Percentiles rank a stretch among this genome's conserved stretches.
These are phyloP conservation scores for Fomitopsis schrenkii DNA, from an alignment of 1,284 basidiomycete genomes.

Conservation along the genomic window DNA sequence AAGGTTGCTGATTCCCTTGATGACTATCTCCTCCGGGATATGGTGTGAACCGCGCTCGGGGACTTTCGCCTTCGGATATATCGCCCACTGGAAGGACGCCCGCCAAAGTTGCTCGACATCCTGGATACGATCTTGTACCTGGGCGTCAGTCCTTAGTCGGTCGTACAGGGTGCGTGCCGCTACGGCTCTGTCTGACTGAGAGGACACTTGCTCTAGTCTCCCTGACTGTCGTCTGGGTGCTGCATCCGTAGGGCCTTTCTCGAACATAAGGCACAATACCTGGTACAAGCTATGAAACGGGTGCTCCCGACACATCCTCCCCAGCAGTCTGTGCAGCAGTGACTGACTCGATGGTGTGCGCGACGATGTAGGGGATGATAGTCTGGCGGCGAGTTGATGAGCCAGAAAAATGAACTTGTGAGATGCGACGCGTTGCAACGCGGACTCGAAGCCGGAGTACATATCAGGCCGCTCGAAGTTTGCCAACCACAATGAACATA, in stretches of 20 bases:
- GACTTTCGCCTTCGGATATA: conserved; percentile 44
- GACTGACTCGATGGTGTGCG: conserved; percentile 48
- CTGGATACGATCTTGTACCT: conserved; percentile 38
- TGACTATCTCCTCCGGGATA: conserved; percentile 39
- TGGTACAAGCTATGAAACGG: conserved; percentile 95
- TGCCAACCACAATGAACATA: conserved; percentile 91
- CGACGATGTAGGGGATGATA: conserved; percentile 42
- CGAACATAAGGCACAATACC: conserved; percentile 62
- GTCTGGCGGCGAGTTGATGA: conserved; percentile 88
- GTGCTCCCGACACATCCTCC: conserved; percentile 84
- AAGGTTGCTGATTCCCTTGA: conserved; percentile 51
- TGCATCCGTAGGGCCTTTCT: conserved; percentile 11
- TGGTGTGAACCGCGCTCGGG: conserved; percentile 19
- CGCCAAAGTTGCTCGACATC: conserved; percentile 67
- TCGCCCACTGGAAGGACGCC: conserved; percentile 83
- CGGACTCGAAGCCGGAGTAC: conserved; percentile 45
- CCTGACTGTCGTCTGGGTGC: conserved; percentile 36
- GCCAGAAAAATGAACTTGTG: conserved; percentile 88
- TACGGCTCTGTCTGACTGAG: conserved; percentile 52
- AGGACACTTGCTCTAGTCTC: conserved; percentile 33
- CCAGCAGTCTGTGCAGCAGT: conserved; percentile 62
- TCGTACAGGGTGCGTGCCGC: conserved; percentile 74
- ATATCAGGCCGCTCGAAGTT: conserved; percentile 65
- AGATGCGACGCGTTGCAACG: conserved; percentile 71
- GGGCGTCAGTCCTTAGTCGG: conserved; percentile 43